Evolutionary conservation across 202 grass and related monocot genomes (phyloP), one percentile per base, ranked within the genome.

Genomic region (Bolboschoenoplectus hybrid): DNA sequence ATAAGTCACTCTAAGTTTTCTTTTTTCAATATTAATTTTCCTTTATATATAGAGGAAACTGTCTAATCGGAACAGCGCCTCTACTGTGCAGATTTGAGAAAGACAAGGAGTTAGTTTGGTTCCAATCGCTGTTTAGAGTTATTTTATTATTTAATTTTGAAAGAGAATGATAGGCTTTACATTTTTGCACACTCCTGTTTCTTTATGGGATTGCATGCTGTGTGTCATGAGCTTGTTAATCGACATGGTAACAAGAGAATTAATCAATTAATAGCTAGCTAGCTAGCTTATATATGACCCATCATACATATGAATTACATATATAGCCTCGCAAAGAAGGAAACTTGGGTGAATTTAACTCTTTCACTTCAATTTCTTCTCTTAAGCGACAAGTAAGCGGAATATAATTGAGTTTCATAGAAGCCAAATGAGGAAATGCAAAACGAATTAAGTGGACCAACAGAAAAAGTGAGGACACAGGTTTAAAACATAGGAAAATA

Each of bases 141-240:
- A 26, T 65, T 50, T 26, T 16, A 19, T 61, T 61, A 44, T 67
- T 67, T 26, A 26, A 26, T 26, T 56, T 56, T 57, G 49, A 83
- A 69, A 69, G 26, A 51, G 38, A 67, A 66, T 50, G 3, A 83
- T 51, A 68, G 43, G 26, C 6, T 69, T 69, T 9, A 57, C 4
- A 78, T 78, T 78, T 56, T 56, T 78, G 34, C 72, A 51, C 19
- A 56, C 34, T 78, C 32, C 34, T 57, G 6, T 78, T 57, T 78
- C 12, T 38, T 55, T 53, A 32, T 55, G 73, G 12, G 6, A 53
- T 67, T 62, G 81, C 14, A 35, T 53, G 67, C 62, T 36, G 26
- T 50, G 64, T 67, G 17, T 51, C 61, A 67, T 46, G 63, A 65
- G n/a, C n/a, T 44, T 82, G 81, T 83, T 83, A 44, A 83, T 51